Conservation (phyloP, 2,329 filamentous ascomycete genomes). For the Monascus ruber region DNA sequence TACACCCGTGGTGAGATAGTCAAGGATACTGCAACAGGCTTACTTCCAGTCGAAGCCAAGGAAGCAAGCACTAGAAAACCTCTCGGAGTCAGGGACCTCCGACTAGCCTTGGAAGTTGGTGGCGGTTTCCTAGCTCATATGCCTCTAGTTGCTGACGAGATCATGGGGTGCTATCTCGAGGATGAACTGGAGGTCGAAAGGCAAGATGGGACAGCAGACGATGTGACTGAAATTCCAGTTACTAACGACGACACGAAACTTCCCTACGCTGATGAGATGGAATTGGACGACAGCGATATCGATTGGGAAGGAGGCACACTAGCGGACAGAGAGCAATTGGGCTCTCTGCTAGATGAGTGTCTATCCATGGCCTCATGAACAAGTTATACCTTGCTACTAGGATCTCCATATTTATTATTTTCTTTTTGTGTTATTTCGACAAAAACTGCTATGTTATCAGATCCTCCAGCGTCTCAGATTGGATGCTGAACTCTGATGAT, state of each 20-base stretch:
- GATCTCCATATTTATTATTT: too few species aligned
- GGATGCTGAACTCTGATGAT: too few species aligned
- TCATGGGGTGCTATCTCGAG: conserved; percentile 62
- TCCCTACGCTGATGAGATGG: conserved; percentile 25
- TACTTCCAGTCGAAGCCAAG: conserved; percentile 72
- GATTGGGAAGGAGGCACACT: conserved; percentile 29
- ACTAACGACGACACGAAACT: conserved; percentile 12
- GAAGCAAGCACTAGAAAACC: conserved; percentile 60
- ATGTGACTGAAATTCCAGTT: not conserved
- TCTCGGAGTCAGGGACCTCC: conserved; percentile 66
- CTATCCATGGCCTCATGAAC: conserved; percentile 29
- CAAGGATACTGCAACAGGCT: conserved; percentile 58
- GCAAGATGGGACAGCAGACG: conserved; percentile 4
- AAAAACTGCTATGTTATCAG: too few species aligned
- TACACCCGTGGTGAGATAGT: conserved; percentile 61
- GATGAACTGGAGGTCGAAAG: conserved; percentile 54
- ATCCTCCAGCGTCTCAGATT: too few species aligned
- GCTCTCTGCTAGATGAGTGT: conserved; percentile 30
- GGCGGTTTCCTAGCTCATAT: conserved; percentile 68
- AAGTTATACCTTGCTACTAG: too few species aligned
- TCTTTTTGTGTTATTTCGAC: too few species aligned
- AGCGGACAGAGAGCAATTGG: conserved; percentile 26
- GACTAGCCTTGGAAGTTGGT: conserved; percentile 62
- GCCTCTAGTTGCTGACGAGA: conserved; percentile 59
- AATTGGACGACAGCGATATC: conserved; percentile 25